Percentiles rank a stretch among this genome's conserved stretches.
Conservation (phyloP, 2,329 filamentous ascomycete species). For the Zymoseptoria passerinii region DNA sequence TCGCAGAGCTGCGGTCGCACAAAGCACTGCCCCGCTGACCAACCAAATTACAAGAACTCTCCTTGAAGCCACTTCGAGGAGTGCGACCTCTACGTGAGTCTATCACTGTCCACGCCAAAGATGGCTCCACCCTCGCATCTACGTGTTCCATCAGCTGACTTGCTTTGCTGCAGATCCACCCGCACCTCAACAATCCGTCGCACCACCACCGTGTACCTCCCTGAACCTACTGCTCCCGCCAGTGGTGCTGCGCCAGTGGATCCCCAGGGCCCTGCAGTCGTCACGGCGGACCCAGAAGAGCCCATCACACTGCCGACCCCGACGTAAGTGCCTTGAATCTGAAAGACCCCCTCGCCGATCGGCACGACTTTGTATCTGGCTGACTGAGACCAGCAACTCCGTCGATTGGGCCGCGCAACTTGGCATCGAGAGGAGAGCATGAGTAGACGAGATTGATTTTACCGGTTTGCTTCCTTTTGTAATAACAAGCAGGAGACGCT, state of each 20-base stretch:
- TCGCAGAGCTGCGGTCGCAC: constrained; percentile 7
- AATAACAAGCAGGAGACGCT: not conserved
- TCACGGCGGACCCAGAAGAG: not conserved
- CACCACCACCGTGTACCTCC: not conserved
- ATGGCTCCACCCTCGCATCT: no score
- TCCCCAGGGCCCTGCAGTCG: not conserved
- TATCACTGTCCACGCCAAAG: not conserved
- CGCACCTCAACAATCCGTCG: not conserved
- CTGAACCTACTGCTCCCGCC: not conserved
- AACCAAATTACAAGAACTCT: constrained; percentile 26
- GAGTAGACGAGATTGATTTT: not conserved
- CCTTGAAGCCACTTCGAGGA: constrained; percentile 13
- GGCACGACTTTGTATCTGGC: not conserved
- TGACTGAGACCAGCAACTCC: not conserved
- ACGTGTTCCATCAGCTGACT: no score
- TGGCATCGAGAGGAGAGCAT: not conserved
- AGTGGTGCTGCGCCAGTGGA: not conserved
- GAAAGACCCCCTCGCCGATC: no score
- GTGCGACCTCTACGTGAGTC: constrained; percentile 16
- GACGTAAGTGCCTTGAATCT: not conserved
- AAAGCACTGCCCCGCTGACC: constrained; percentile 20
- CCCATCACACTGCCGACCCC: not conserved
- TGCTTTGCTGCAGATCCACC: not conserved
- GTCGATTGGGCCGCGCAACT: not conserved
- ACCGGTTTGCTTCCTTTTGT: not conserved